Conservation (phyloP, 129 eudicot species). For the Helianthus tuberosus region DNA sequence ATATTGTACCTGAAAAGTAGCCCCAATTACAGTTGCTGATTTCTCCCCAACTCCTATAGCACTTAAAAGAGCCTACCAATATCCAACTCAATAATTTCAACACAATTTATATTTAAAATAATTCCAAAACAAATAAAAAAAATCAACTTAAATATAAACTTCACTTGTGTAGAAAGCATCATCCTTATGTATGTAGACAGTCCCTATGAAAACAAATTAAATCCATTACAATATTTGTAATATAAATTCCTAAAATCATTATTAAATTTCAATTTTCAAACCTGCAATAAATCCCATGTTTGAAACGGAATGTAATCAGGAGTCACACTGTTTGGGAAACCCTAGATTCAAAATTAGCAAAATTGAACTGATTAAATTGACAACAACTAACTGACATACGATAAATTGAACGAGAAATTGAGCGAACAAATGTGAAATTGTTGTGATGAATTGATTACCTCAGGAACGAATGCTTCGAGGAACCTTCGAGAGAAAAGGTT, state of each 20-base stretch:
- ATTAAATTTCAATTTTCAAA: neutral
- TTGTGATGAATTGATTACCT: conserved; percentile 41
- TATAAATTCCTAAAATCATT: conserved; percentile 25
- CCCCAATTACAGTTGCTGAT: conserved; percentile 97
- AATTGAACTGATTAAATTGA: neutral
- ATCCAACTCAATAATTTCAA: neutral
- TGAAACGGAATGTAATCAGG: conserved; percentile 94
- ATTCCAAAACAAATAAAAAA: neutral
- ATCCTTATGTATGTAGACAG: conserved; percentile 90
- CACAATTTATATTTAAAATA: neutral
- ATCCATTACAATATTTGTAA: neutral
- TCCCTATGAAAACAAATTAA: conserved; percentile 49
- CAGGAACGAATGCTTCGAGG: conserved; percentile 90
- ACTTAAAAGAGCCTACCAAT: conserved; percentile 85
- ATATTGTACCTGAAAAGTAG: conserved; percentile 86
- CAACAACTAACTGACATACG: conserved; percentile 8
- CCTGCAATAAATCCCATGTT: conserved; percentile 94
- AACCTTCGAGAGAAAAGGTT: conserved; percentile 55
- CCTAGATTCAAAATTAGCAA: conserved; percentile 44
- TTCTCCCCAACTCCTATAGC: conserved; percentile 99
- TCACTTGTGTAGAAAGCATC: conserved; percentile 98
- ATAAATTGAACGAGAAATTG: conserved; percentile 9
- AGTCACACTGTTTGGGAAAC: conserved; percentile 89
- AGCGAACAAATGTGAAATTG: neutral
- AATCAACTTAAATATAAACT: neutral